Evolutionary conservation across 1,284 basidiomycete genomes (phyloP).

Genomic region (Ustilago bromivora): DNA sequence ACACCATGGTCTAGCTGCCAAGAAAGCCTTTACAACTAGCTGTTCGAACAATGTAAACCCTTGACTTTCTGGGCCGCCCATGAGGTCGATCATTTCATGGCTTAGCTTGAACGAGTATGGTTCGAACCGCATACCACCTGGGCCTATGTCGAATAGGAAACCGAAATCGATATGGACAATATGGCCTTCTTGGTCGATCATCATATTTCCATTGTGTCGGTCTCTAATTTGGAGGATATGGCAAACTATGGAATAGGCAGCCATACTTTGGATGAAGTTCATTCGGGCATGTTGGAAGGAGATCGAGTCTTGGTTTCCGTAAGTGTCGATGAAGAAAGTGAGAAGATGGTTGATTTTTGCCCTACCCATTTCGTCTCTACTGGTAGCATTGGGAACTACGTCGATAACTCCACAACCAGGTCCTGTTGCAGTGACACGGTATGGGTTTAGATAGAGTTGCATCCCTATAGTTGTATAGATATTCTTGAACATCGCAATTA

Average conservation of each 20-base stretch:
- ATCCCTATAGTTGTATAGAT: conserved; percentile 89
- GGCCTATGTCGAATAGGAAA: conserved; percentile 94
- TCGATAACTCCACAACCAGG: conserved; percentile 99
- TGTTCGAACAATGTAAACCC: conserved; percentile 94
- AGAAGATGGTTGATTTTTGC: conserved; percentile 96
- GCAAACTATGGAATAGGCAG: conserved; percentile 98
- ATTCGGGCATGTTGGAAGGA: conserved; percentile 91
- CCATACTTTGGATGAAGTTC: conserved; percentile 99
- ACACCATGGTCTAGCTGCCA: conserved; percentile 90
- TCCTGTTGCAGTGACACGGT: conserved; percentile 95
- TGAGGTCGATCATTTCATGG: conserved; percentile 96
- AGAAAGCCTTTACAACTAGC: conserved; percentile 93
- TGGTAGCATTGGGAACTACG: conserved; percentile 97
- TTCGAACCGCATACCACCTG: conserved; percentile 68
- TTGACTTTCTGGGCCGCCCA: conserved; percentile 93
- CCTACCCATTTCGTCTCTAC: conserved; percentile 98
- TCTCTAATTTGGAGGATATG: conserved; percentile 98
- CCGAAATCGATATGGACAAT: conserved; percentile 98
- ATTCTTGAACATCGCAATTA: conserved; percentile 99
- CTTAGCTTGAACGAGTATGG: conserved; percentile 91
- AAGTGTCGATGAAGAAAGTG: conserved; percentile 94
- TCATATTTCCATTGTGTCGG: conserved; percentile 97
- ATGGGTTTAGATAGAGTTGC: conserved; percentile 92
- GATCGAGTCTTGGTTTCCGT: conserved; percentile 87
- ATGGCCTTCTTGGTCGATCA: conserved; percentile 97